These are phyloP conservation scores for Suillus subalutaceus DNA, from an alignment of 768 basidiomycete species.

Conservation along the genomic window DNA sequence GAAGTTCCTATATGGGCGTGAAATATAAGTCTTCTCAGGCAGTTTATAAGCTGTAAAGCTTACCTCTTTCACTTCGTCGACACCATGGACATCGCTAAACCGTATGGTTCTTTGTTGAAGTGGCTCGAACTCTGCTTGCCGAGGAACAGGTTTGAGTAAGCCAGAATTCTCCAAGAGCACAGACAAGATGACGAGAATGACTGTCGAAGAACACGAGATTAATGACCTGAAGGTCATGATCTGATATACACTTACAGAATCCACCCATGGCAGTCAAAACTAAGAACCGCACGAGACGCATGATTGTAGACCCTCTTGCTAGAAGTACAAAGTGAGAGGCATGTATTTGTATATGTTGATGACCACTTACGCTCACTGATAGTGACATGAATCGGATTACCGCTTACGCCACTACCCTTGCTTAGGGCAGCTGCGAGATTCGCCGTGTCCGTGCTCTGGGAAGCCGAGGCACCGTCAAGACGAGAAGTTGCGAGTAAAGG, in stretches of 20 bases:
- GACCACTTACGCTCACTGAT: constrained; percentile 73
- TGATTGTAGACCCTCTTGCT: constrained; percentile 74
- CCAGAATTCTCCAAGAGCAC: constrained; percentile 94
- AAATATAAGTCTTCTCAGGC: constrained; percentile 2
- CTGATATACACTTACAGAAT: constrained; percentile 57
- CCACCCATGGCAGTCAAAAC: constrained; percentile 55
- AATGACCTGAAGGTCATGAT: background rate
- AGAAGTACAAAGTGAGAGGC: background rate
- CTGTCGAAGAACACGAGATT: constrained; percentile 35
- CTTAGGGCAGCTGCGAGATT: constrained; percentile 46
- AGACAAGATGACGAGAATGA: constrained; percentile 83
- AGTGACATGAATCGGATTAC: constrained; percentile 77
- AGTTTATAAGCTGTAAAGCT: constrained; percentile 17
- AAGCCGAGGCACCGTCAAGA: constrained; percentile 9
- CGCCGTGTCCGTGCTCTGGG: constrained; percentile 36
- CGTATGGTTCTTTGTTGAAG: constrained; percentile 79
- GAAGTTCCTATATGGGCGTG: constrained; percentile 64
- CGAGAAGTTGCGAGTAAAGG: constrained; percentile 2
- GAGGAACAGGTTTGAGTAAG: constrained; percentile 85
- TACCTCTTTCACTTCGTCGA: constrained; percentile 95
- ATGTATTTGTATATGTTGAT: constrained; percentile 5
- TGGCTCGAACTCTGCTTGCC: constrained; percentile 83
- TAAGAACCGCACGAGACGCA: constrained; percentile 65
- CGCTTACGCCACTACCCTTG: constrained; percentile 45
- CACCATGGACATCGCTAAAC: constrained; percentile 95